Evolutionary conservation across 305 asterid species (phyloP).

Genomic region (Solanum hybrid): DNA sequence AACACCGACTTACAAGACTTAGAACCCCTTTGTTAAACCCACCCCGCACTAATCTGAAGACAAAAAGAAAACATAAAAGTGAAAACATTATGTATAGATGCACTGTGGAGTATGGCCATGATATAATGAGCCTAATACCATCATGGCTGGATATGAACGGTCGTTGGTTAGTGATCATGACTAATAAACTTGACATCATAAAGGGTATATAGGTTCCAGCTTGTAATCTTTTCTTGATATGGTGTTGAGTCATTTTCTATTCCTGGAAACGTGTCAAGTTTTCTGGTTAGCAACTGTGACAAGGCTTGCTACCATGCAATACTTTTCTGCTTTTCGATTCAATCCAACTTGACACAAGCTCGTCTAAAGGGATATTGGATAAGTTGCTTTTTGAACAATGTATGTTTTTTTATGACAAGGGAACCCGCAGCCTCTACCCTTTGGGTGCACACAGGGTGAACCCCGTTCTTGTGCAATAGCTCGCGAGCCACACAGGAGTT

Average conservation of each 20-base stretch:
- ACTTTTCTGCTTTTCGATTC: not conserved
- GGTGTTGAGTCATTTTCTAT: not conserved
- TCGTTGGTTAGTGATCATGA: not conserved
- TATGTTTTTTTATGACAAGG: not conserved
- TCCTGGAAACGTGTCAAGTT: not conserved
- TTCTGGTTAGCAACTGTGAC: not conserved
- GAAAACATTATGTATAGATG: not conserved
- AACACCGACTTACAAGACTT: not conserved
- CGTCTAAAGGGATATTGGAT: not conserved
- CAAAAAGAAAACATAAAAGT: not conserved
- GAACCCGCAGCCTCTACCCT: not conserved
- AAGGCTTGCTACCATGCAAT: not conserved
- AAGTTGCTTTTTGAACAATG: not conserved
- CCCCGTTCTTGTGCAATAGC: not conserved
- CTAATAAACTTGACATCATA: not conserved
- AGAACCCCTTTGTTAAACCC: not conserved
- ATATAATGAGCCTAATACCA: not conserved
- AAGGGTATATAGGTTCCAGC: not conserved
- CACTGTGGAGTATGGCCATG: not conserved
- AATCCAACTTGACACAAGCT: not conserved
- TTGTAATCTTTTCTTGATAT: not conserved
- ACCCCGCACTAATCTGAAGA: not conserved
- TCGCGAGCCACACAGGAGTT: not conserved
- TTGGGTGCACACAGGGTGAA: not conserved
- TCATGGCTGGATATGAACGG: not conserved